Evolutionary conservation across 371 early-diverging fungal genomes (phyloP), one percentile per base, ranked within the genome.

Genomic region (Capniomyces stellatus): DNA sequence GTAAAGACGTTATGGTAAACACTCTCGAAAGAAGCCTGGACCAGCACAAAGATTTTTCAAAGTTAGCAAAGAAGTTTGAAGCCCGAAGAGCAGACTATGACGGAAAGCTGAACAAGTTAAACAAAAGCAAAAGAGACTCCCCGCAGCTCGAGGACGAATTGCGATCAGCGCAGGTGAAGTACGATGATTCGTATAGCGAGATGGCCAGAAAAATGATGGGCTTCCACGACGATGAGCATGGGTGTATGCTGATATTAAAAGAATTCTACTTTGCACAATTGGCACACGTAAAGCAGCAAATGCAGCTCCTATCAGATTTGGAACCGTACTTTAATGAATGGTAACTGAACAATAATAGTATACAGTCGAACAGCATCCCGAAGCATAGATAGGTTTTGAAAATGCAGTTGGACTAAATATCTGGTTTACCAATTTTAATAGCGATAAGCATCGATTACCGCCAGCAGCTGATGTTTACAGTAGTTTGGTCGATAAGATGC

Each of bases 31-130:
- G 70, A 24, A 54, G 58, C 41, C 51, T 64, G 21, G 70, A 67
- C 52, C 60, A 59, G 51, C 67, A 64, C 31, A 69, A 69, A 44
- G 69, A 70, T 52, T 70, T 62, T 44, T 53, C 56, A n/a, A 43
- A 58, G 27, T 55, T 88, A 55, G 77, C 86, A 55, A 81, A 77
- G 58, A 93, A 93, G 63, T 71, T 93, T 4, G 88, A 89, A 52
- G 79, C 82, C 52, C 75, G 93, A 30, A 76, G 94, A 52, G 66
- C 85, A 51, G 93, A 96, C 57, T 92, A 86, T 62, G 95, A 96
- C 64, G 78, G 89, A 41, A 93, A 92, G 66, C 64, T 83, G 24
- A 77, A 75, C 67, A 82, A 85, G 58, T 75, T 87, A 22, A 83
- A 87, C 58, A 87, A 85, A 59, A 74, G 79, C 24, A 89, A 89